These are phyloP conservation scores for Chytriomyces sp. DNA, from an alignment of 192 early-diverging fungal species.

Conservation along the genomic window DNA sequence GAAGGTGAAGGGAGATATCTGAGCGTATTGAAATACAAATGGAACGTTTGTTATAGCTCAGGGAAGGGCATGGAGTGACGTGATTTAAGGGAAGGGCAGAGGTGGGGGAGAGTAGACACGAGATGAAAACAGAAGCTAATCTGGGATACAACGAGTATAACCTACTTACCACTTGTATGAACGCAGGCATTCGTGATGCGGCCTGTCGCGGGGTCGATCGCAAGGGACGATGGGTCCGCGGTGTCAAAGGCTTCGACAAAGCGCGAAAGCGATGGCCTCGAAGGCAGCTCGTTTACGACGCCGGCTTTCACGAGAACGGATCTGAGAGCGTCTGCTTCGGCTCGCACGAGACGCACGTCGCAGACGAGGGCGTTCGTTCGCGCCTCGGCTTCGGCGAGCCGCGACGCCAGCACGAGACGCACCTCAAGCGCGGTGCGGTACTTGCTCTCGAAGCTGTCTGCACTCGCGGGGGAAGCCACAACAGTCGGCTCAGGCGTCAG, in stretches of 20 bases:
- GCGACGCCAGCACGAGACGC: neutral
- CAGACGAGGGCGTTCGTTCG: constrained; percentile 2
- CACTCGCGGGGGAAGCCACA: too few relatives aligned
- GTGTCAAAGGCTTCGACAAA: neutral
- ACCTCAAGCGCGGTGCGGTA: constrained; percentile 1
- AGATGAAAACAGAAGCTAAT: too few relatives aligned
- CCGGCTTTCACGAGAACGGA: neutral
- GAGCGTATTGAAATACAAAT: too few relatives aligned
- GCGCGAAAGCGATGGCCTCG: neutral
- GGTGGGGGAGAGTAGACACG: too few relatives aligned
- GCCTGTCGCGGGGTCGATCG: neutral
- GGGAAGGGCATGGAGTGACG: too few relatives aligned
- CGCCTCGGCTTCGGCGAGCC: constrained; percentile 8
- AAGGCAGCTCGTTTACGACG: neutral
- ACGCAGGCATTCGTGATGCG: too few relatives aligned
- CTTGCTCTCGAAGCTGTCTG: neutral
- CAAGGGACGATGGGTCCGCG: neutral
- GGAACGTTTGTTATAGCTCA: too few relatives aligned
- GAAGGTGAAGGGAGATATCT: too few relatives aligned
- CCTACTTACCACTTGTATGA: too few relatives aligned
- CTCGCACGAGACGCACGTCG: neutral
- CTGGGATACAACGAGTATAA: too few relatives aligned
- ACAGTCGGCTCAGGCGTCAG: too few relatives aligned
- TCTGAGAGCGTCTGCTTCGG: constrained; percentile 13
- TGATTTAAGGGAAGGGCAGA: too few relatives aligned